Percentiles rank a stretch among this genome's conserved stretches.
These are phyloP conservation scores for Aristolochia californica DNA, from an alignment of 164 flowering plant genomes.

Conservation along the genomic window DNA sequence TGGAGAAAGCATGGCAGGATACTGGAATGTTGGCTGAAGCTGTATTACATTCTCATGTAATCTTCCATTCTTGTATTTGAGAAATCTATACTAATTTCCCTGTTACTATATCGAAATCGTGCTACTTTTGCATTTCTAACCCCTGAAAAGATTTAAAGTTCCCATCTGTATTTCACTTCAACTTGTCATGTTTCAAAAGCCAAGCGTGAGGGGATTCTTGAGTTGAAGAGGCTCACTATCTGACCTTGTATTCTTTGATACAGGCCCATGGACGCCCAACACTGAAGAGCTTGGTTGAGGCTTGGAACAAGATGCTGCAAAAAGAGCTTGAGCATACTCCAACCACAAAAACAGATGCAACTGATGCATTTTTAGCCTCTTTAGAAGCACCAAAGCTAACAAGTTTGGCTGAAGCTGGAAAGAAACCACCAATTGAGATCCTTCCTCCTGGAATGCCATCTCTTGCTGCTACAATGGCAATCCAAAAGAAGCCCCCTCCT, in stretches of 20 bases:
- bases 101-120: no score
- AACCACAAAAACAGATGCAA: conserved; percentile 64
- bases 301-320: conserved; percentile 84
- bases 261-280: conserved; percentile 98
- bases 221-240: no score
- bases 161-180: no score
- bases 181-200: no score
- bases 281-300: conserved; percentile 67
- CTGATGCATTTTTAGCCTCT: conserved; percentile 82
- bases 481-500: conserved; percentile 34
- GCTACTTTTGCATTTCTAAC: no score
- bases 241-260: neutral
- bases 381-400: conserved; percentile 88
- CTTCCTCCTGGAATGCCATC: conserved; percentile 95
- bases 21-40: conserved; percentile 98
- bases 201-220: no score
- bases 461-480: conserved; percentile 37
- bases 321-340: conserved; percentile 72
- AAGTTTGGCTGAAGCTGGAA: conserved; percentile 70
- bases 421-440: conserved; percentile 85
- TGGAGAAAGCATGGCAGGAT: conserved; percentile 99
- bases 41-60: conserved; percentile 94
- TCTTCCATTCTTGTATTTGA: no score
- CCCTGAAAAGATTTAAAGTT: no score
- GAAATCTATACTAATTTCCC: no score